Percentiles rank a stretch among this genome's conserved stretches.
Evolutionary conservation across 2,329 filamentous ascomycete species (phyloP).

Genomic region (Aspergillus transmontanensis): DNA sequence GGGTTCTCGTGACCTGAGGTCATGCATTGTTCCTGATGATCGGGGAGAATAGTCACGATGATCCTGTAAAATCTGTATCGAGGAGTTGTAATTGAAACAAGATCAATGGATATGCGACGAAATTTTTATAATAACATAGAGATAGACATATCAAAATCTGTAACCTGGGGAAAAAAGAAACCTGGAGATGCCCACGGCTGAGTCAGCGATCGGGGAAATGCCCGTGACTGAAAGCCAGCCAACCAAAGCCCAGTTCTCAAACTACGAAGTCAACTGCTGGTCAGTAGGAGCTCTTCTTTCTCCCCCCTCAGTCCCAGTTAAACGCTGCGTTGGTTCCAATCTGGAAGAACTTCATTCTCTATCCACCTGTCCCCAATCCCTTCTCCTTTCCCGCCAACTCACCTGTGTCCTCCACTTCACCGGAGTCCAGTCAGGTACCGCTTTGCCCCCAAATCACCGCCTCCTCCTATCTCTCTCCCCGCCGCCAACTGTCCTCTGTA

Average conservation of each 20-base stretch:
- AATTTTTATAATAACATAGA: neutral
- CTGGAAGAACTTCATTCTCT: neutral
- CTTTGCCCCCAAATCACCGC: slow-evolving; percentile 15
- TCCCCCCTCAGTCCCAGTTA: neutral
- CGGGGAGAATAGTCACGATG: neutral
- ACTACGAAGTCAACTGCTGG: neutral
- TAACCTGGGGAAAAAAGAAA: neutral
- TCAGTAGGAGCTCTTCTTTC: neutral
- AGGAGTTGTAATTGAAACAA: neutral
- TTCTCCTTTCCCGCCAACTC: slow-evolving; percentile 2
- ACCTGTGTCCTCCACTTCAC: slow-evolving; percentile 6
- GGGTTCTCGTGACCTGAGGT: slow-evolving; percentile 3
- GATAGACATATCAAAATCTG: too few species aligned
- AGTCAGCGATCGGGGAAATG: slow-evolving; percentile 1
- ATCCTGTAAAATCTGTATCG: neutral
- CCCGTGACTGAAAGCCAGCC: neutral
- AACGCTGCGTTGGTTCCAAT: neutral
- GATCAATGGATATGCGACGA: neutral
- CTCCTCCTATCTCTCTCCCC: slow-evolving; percentile 18
- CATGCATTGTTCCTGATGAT: slow-evolving; percentile 3
- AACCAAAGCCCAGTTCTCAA: neutral
- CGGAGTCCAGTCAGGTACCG: slow-evolving; percentile 18
- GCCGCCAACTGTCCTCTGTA: slow-evolving; percentile 27
- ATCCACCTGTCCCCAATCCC: neutral
- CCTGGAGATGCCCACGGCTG: neutral